phyloP scores from a whole-genome alignment of 805 yeast genomes.

The Ascoidea asiatica region DNA sequence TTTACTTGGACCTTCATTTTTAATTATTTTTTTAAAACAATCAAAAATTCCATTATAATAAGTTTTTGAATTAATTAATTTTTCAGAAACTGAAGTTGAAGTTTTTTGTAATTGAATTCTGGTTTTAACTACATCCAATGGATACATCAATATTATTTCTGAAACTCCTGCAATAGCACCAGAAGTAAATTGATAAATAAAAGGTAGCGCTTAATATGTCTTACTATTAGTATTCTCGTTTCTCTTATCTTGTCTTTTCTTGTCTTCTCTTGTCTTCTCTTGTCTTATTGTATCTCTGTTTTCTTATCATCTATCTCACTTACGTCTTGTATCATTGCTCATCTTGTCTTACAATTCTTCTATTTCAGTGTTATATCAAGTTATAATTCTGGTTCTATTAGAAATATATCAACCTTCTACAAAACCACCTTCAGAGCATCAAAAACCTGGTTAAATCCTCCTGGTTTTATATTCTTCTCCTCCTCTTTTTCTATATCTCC shows the following conservation, averaged over 20 bases:
- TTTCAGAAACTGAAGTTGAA: not conserved
- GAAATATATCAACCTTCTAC: no score
- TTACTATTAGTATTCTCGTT: not conserved
- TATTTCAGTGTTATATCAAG: no score
- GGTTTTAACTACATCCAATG: constrained; percentile 93
- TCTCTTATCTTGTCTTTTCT: not conserved
- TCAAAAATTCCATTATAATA: constrained; percentile 77
- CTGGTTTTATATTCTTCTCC: no score
- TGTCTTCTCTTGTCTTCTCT: not conserved
- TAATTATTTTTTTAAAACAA: constrained; percentile 71
- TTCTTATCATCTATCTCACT: not conserved
- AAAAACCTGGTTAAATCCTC: no score
- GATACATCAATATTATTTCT: constrained; percentile 82
- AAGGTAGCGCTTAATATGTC: not conserved
- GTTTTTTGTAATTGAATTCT: constrained; percentile 68
- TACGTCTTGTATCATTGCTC: not conserved
- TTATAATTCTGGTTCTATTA: no score
- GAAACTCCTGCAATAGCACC: not conserved
- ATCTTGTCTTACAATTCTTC: not conserved
- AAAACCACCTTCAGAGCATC: no score
- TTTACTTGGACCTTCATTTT: constrained; percentile 71
- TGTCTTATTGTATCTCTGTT: not conserved
- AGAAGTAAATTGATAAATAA: not conserved
- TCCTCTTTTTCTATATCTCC: no score
- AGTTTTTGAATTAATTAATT: constrained; percentile 26